Base-by-base conservation (phyloP, 768 basidiomycete species). In the Cyclocybe cylindracea region DNA sequence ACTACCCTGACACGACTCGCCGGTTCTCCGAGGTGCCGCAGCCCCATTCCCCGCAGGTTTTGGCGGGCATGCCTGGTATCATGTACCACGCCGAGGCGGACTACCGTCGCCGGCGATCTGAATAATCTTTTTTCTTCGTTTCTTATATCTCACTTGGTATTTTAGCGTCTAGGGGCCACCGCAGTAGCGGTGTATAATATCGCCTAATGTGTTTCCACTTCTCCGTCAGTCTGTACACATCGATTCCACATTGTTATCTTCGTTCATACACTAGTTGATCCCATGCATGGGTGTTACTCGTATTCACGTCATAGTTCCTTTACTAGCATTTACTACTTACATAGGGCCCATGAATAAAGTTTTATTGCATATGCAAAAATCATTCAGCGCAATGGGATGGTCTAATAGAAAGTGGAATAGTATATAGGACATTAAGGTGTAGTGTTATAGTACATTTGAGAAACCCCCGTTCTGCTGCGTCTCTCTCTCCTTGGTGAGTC, bases 401-500 rank as follows among this genome's bases (percentile, higher is more conserved):
- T 34, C 29, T 36, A 35, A 36, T 35, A 24, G 10, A 36, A 18
- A 32, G 32, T 34, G 10, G 35, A 14, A 18, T 46, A 46, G 38
- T 35, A 36, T 46, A 46, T 46, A 29, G 39, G 40, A 7, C 31
- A 46, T 14, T 44, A 33, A 19, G 14, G 52, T 18, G 10, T 32
- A 50, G 29, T 14, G 34, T 44, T 44, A 50, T n/a, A 43, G 16
- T 14, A 43, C 16, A 34, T 50, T 45, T 19, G 33, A 14, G 19
- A 40, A 33, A 31, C 44, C 39, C 10, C 35, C 29, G 4, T 41
- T 42, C 37, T 55, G 13, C 5, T 24, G 24, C 5, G 73, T 72
- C 54, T 64, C 62, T 48, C 83, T 71, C 66, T 87, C 85, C 61
- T 71, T 79, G 55, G 72, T 70, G 39, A 89, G 61, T 53, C 88